Base-by-base conservation (phyloP, 2,329 filamentous ascomycete species). In the Penicillium glabrum region DNA sequence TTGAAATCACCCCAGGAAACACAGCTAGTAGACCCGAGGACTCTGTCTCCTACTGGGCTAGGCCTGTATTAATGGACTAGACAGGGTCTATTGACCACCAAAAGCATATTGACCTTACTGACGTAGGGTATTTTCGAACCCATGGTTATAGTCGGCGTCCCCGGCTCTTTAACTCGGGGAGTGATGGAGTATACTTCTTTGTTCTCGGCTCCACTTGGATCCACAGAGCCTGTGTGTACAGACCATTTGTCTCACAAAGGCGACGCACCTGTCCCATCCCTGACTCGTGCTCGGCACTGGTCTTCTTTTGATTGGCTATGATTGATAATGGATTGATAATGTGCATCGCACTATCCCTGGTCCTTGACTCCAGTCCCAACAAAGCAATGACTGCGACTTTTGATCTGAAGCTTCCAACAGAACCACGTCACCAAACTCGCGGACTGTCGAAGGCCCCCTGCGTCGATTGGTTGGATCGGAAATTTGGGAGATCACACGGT, bases 291-390 rank as follows among this genome's bases (percentile, higher is more conserved):
- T 47, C 33, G 27, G 14, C 26, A 27, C 23, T 45, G 8, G 5
- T 9, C 11, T 48, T 41, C 33, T 50, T 26, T 21, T 19, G 21
- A 49, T 39, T 39, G 21, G 46, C 13, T 11, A 14, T 49, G 46
- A 54, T 51, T 54, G 48, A 35, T 57, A 57, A 57, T 57, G 10
- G 19, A n/a, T 44, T 51, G 43, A 47, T 58, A 54, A 54, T 51
- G 27, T 11, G 11, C 29, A 31, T 31, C 29, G 6, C 16, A 23
- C n/a, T 19, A 50, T 27, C 51, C 46, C 43, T 51, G 47, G 16
- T 46, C 41, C 29, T 46, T 37, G 46, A 26, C 21, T 19, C 26
- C 23, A 26, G 46, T 44, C 52, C 37, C 37, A 26, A 46, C 16
- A 21, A 26, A 33, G 16, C 24, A 5, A 27, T 47, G 11, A 3